Evolutionary conservation across 768 basidiomycete genomes (phyloP).

Genomic region (Leccinum incarnatum): DNA sequence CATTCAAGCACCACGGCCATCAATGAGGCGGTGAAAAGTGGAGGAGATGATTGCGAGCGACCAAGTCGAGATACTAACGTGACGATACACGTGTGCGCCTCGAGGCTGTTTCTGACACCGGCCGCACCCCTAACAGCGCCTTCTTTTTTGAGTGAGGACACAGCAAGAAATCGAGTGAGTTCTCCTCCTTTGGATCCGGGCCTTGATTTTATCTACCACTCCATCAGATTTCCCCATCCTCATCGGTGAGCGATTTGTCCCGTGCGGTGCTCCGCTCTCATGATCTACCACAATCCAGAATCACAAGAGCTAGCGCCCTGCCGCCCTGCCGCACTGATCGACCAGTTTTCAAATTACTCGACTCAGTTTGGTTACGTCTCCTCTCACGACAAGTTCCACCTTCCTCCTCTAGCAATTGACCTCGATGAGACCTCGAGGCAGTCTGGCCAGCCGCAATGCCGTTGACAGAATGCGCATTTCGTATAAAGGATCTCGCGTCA

Average conservation of each 20-base stretch:
- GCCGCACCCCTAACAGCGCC: constrained; percentile 12
- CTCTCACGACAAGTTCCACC: constrained; percentile 13
- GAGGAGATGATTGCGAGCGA: constrained; percentile 3
- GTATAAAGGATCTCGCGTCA: constrained; percentile 24
- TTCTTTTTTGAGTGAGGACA: neutral
- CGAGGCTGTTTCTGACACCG: constrained; percentile 10
- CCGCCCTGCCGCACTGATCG: constrained; percentile 8
- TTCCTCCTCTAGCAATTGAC: constrained; percentile 12
- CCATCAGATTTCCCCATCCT: neutral
- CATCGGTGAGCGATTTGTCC: neutral
- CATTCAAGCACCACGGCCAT: constrained; percentile 11
- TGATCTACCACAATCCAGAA: constrained; percentile 3
- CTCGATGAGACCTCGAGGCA: constrained; percentile 33
- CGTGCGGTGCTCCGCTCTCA: constrained; percentile 24
- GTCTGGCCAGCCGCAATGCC: constrained; percentile 15
- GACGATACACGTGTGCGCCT: constrained; percentile 21
- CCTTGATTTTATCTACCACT: neutral
- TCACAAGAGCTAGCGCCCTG: constrained; percentile 1
- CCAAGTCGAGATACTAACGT: neutral
- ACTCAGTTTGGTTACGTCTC: constrained; percentile 13
- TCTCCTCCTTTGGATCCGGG: neutral
- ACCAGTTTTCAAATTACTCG: constrained; percentile 23
- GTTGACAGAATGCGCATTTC: constrained; percentile 9
- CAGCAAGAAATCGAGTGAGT: neutral
- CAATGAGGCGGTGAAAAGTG: constrained; percentile 3